Conservation (phyloP, 2,329 filamentous ascomycete genomes). For the Bipolaris oryzae region DNA sequence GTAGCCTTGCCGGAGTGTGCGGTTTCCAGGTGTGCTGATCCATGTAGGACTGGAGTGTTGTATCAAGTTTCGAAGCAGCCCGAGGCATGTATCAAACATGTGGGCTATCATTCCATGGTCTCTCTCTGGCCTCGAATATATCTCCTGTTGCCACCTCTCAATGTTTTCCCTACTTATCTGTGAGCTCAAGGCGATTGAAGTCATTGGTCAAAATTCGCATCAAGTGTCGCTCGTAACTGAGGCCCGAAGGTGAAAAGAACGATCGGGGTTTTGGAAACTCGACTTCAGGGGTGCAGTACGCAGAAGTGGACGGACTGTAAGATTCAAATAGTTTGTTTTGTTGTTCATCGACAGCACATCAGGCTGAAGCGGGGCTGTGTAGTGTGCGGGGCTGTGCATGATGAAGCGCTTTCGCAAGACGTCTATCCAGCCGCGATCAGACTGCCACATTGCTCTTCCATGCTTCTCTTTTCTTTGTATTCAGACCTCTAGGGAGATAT, state of each 20-base stretch:
- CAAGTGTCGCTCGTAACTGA: not conserved
- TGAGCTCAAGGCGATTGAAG: not conserved
- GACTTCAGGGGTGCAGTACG: not conserved
- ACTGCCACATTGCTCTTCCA: not conserved
- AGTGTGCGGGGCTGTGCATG: not conserved
- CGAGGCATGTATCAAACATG: not conserved
- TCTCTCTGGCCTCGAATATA: not conserved
- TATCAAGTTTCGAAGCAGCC: not conserved
- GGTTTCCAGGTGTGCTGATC: conserved; percentile 4
- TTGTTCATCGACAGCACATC: not conserved
- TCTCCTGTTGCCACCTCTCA: not conserved
- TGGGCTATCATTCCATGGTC: not conserved
- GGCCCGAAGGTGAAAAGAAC: not conserved
- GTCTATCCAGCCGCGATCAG: not conserved
- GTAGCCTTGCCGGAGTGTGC: conserved; percentile 16
- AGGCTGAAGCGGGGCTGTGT: conserved; percentile 4
- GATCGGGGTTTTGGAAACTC: not conserved
- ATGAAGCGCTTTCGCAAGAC: not conserved
- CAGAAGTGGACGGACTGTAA: not conserved
- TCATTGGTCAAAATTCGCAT: not conserved
- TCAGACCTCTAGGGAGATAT: not conserved
- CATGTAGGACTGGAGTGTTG: not conserved
- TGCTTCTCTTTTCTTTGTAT: not conserved
- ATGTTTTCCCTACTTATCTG: not conserved
- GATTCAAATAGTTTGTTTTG: not conserved